Evolutionary conservation across 192 early-diverging fungal genomes (phyloP).

Genomic region (Coemansia guatemalensis): DNA sequence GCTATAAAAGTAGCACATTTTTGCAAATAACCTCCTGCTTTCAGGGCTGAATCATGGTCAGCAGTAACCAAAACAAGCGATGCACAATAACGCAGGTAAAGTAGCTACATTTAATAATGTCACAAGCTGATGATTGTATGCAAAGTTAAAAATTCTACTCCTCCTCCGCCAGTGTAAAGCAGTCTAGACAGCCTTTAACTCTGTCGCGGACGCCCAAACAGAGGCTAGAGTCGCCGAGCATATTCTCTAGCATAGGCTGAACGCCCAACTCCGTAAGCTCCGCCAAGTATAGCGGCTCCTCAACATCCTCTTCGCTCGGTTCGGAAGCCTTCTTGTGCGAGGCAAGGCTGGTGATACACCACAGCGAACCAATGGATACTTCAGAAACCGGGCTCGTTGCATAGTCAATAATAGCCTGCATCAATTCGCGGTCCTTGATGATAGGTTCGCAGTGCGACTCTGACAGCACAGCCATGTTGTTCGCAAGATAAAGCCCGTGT

Average conservation of each 20-base stretch:
- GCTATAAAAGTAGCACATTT: no score
- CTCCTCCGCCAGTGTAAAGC: constrained; percentile 3
- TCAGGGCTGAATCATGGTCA: no score
- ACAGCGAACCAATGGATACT: constrained; percentile 43
- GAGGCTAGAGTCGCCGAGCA: constrained; percentile 20
- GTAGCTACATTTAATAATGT: no score
- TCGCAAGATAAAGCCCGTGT: constrained; percentile 43
- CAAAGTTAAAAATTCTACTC: no score
- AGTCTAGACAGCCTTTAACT: constrained; percentile 47
- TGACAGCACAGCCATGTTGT: constrained; percentile 42
- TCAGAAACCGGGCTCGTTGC: constrained; percentile 19
- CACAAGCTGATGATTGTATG: no score
- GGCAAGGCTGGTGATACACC: constrained; percentile 49
- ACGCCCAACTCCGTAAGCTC: constrained; percentile 24
- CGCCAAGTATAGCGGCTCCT: constrained; percentile 7
- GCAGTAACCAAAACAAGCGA: no score
- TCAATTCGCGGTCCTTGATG: constrained; percentile 19
- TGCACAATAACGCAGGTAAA: no score
- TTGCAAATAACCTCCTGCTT: no score
- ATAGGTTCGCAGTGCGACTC: constrained; percentile 20
- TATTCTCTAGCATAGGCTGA: constrained; percentile 15
- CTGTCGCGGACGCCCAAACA: constrained; percentile 43
- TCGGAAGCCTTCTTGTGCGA: constrained; percentile 10
- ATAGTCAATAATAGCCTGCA: constrained; percentile 21
- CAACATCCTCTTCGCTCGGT: background rate